Conservation (phyloP, 148 eudicot species). For the Agrostemma githago region DNA sequence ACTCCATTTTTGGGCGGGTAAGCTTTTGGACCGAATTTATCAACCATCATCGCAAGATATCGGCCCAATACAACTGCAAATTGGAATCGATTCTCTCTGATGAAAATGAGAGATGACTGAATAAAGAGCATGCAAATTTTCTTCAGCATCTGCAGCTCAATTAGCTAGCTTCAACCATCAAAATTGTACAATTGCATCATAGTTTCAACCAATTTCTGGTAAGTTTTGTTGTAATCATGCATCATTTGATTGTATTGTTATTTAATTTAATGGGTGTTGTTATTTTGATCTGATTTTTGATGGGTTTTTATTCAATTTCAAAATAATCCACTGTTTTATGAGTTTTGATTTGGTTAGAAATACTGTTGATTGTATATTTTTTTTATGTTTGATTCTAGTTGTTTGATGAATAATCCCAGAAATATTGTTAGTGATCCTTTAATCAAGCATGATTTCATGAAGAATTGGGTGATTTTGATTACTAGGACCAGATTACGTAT, state of each 20-base stretch:
- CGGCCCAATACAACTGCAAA: background rate
- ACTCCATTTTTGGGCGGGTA: too few species aligned
- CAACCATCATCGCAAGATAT: too few species aligned
- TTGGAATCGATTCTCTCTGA: background rate
- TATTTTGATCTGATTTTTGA: background rate
- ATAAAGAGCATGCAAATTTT: background rate
- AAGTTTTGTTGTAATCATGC: background rate
- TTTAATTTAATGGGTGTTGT: background rate
- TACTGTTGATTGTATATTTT: background rate
- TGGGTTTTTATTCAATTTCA: background rate
- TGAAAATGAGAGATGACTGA: background rate
- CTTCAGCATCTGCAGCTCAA: background rate
- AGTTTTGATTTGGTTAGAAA: background rate
- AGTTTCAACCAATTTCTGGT: background rate
- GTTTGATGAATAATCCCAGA: background rate
- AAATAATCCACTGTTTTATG: background rate
- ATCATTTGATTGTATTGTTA: background rate
- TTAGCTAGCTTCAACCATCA: background rate
- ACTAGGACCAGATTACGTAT: too few species aligned
- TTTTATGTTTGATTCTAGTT: background rate
- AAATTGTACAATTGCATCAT: background rate
- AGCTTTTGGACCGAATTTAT: too few species aligned
- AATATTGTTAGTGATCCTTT: background rate
- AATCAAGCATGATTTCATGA: background rate
- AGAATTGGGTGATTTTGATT: background rate